Base-by-base conservation (phyloP, 2,329 filamentous ascomycete species). In the Fusarium zealandicum region DNA sequence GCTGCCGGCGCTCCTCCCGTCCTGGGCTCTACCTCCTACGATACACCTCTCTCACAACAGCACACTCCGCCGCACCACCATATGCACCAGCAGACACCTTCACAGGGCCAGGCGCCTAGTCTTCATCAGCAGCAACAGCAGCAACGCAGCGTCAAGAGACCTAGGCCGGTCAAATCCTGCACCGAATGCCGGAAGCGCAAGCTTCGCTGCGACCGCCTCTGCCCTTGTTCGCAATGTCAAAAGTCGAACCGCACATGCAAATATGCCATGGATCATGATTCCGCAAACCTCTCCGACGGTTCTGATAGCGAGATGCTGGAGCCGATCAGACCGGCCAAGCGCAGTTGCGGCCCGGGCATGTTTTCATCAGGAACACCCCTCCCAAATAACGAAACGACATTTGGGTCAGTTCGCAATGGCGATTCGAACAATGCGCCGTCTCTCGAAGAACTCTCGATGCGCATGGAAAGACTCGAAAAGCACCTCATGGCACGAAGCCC, bases 101-200 rank as follows among this genome's bases (percentile, higher is more conserved):
- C 65, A n/a, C 64, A 64, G 25, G 53, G 55, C 44, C 64, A 63
- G 32, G 48, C 51, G 35, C 57, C 54, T 18, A 57, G 47, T 22
- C 20, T 22, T 7, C 63, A 64, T 18, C 67, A 67, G 16, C 62
- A 64, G 28, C 64, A 68, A 27, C 70, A 68, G n/a, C 73, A 72
- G 9, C 68, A 73, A 40, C 74, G 77, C 42, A 80, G 78, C 59
- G 80, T 83, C 44, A 83, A 83, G 65, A 75, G 81, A 27, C 80
- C 80, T 3, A 72, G 81, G 7, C 81, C 81, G 3, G 81, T 83
- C 57, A 83, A 83, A 66, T 82, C 80, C 4, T 84, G 81, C 66
- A 79, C 79, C 51, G 80, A 82, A 61, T 84, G 83, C 63, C 76
- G 83, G 48, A 83, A 83, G 67, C 77, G 83, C 63, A 85, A 83